Evolutionary conservation across 352 stramenopile genomes (phyloP), one percentile per base, ranked within the genome.

Genomic region (Phytophthora aleatoria): DNA sequence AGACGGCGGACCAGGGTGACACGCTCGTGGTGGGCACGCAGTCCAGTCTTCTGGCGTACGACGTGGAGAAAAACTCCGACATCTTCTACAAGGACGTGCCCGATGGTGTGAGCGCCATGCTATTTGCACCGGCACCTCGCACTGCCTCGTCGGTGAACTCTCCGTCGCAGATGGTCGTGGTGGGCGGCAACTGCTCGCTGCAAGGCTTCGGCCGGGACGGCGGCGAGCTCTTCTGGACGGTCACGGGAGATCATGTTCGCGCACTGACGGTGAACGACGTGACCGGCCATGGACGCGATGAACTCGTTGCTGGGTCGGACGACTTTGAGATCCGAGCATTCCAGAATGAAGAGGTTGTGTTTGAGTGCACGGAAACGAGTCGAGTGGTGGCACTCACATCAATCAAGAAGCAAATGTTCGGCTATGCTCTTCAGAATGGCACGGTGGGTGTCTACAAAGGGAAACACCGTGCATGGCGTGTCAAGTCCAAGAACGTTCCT

Each of bases 51-150:
- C 68, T 98, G 15, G 91, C 87, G 5, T 98, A 97, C 74, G 91
- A 98, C 60, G 86, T 97, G 9, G 89, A 98, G 61, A 94, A 95
- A 44, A 98, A 98, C 73, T 90, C 85, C 47, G 93, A 98, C 50
- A 91, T 96, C 16, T 98, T 98, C 73, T 98, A 94, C 77, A 95
- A 96, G 58, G 85, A 96, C 60, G 76, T 96, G 7, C 87, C 81
- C 15, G 91, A 97, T 57, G 89, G 88, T 45, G 85, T 92, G 48
- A 91, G 87, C 69, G 81, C 81, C n/a, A 89, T 96, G 76, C 64
- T 90, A 16, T 91, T 97, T 61, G 81, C 81, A 2, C 73, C 80
- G 0, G 71, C 77, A 6, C 81, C 78, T 39, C 60, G 64, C 3
- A 33, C 47, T 26, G 42, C 56, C 3, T 72, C 71, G 5, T 60